A percentile compares a stretch with the other conserved stretches of the same genome.
Conservation (phyloP, 1,284 basidiomycete species). For the Leccinum solheimii region DNA sequence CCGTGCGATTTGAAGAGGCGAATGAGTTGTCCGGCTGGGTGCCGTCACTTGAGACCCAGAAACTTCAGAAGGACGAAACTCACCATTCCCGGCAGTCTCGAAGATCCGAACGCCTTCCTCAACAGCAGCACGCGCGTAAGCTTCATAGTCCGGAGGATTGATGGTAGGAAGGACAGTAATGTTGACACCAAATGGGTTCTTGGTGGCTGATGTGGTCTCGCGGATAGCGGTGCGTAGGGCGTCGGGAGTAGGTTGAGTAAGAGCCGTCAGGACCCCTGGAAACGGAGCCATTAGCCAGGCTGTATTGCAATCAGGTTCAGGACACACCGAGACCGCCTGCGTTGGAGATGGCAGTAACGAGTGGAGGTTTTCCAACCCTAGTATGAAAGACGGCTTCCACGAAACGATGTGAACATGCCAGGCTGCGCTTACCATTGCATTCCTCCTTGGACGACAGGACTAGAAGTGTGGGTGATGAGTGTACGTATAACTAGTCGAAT, state of each 20-base stretch:
- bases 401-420: conserved; percentile 11
- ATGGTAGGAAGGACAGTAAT: conserved; percentile 90
- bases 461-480: conserved; percentile 30
- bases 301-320: background rate
- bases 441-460: conserved; percentile 77
- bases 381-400: conserved; percentile 3
- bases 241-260: conserved; percentile 85
- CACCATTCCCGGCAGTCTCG: conserved; percentile 92
- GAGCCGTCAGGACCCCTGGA: conserved; percentile 79
- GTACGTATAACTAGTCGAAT: background rate
- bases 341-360: conserved; percentile 82
- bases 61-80: conserved; percentile 21
- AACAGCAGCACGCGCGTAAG: conserved; percentile 79
- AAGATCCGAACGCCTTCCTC: conserved; percentile 89
- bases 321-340: conserved; percentile 78
- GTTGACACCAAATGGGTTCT: conserved; percentile 88
- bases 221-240: conserved; percentile 84
- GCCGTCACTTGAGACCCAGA: background rate
- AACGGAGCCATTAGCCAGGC: background rate
- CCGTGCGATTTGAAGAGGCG: conserved; percentile 76
- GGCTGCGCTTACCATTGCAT: conserved; percentile 73
- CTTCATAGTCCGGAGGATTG: conserved; percentile 88
- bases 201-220: conserved; percentile 69
- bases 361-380: conserved; percentile 75
- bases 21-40: conserved; percentile 73